Percentiles rank a stretch among this genome's conserved stretches.
phyloP scores from a whole-genome alignment of 345 rosid species.

The Acer yangbiense region DNA sequence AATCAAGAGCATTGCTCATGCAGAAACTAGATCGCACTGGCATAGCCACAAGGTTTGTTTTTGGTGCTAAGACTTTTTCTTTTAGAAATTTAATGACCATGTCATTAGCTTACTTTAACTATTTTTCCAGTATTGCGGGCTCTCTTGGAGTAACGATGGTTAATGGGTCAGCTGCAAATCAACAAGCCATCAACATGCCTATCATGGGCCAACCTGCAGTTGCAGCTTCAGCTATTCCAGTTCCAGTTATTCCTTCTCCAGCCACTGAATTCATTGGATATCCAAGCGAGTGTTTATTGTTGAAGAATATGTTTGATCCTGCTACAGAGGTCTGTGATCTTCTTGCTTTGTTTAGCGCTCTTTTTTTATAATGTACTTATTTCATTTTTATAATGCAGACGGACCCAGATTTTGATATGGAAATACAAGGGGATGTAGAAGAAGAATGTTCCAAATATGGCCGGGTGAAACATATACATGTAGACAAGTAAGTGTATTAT shows the following conservation, averaged over 20 bases:
- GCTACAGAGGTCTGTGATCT: slow-evolving; percentile 68
- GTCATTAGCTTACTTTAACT: slow-evolving; percentile 6
- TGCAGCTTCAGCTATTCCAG: slow-evolving; percentile 56
- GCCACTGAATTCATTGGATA: slow-evolving; percentile 63
- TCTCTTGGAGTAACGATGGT: slow-evolving; percentile 65
- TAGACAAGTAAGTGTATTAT: slow-evolving; percentile 70
- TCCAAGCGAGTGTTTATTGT: slow-evolving; percentile 83
- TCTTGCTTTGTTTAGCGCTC: neutral
- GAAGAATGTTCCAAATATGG: slow-evolving; percentile 89
- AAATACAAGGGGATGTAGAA: slow-evolving; percentile 79
- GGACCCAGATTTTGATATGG: slow-evolving; percentile 79
- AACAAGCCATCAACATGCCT: slow-evolving; percentile 52
- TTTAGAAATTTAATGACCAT: neutral
- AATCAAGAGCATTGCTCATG: slow-evolving; percentile 87
- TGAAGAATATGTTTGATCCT: slow-evolving; percentile 95
- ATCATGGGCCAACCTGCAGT: slow-evolving; percentile 49
- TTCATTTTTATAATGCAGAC: slow-evolving; percentile 46
- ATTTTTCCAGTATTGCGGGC: slow-evolving; percentile 55
- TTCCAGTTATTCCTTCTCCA: slow-evolving; percentile 49
- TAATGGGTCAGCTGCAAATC: slow-evolving; percentile 63
- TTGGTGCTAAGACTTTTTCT: neutral
- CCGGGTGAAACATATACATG: slow-evolving; percentile 69
- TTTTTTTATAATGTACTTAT: slow-evolving; percentile 10
- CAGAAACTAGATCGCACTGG: slow-evolving; percentile 91
- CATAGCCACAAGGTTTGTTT: slow-evolving; percentile 66